Evolutionary conservation across 2,329 filamentous ascomycete species (phyloP), one percentile per base, ranked within the genome.

Genomic region (Ophiostoma tasmaniense): DNA sequence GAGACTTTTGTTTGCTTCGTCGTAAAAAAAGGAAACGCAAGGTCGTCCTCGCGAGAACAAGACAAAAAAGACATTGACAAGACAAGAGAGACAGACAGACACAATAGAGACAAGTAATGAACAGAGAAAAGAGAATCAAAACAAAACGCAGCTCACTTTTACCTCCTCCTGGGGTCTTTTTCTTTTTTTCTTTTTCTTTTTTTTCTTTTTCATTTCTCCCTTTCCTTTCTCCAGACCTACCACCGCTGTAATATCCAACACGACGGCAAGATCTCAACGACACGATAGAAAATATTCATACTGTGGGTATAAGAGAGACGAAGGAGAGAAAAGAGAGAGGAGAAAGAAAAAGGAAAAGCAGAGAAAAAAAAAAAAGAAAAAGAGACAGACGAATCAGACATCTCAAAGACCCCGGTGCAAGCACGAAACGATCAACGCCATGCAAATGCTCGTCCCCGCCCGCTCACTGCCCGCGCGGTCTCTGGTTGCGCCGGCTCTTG

Each of bases 401-500:
- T n/a, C n/a, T n/a, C n/a, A 33, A 33, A 33, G 33, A 33, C 33
- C 33, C 33, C 33, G 33, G 33, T 33, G 22, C 33, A 35, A 17
- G 35, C 25, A 42, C 22, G 25, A 14, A 28, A 45, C 37, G 35
- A 30, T 42, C 35, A 28, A 39, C 37, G 37, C 37, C 37, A 45
- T 28, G 14, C n/a, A 33, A 65, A 65, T 10, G 10, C 62, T 10
- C 17, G 50, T 10, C 33, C 33, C 33, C 33, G 8, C 13, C 28
- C 45, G 59, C 25, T 68, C 42, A 70, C 45, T 69, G 65, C 17
- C 61, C 69, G 28, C 73, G 71, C 35, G 71, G 62, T 73, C 72
- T 73, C 75, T 77, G 72, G 66, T 64, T 71, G 50, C 80, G 72
- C 76, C 84, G 74, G 65, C 76, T 76, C 74, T 81, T 82, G 69